Evolutionary conservation across 345 rosid genomes (phyloP), one percentile per base, ranked within the genome.

Genomic region (Kandelia obovata): DNA sequence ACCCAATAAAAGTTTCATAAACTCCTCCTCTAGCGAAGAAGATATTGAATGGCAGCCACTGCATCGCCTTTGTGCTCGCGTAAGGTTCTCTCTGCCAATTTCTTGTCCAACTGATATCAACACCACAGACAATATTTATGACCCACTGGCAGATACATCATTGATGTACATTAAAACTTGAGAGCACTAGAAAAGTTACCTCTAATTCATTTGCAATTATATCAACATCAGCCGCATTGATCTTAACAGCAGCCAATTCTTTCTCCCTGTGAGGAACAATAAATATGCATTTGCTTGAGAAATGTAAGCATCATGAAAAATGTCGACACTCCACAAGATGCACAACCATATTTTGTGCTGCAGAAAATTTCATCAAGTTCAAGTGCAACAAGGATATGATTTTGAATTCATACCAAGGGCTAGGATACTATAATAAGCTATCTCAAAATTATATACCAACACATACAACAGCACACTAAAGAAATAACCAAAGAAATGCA

Each of bases 11-110:
- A 61, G 31, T 55, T 73, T 17, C 21, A 30, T 20, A 11, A 10
- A 25, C 28, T 0, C 27, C 49, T 63, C 53, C 71, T 57, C 79
- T 79, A 64, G 76, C 68, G 88, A 78, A 95, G 93, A 83, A 95
- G 75, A 65, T 83, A 84, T 27, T 90, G 85, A 59, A 91, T 88
- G 2, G 99, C 98, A 82, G 99, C 89, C 58, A 95, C 96, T 1
- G 98, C 98, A 74, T 87, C 94, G 2, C 98, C 99, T 71, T 92
- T 95, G 82, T 88, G 96, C 86, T 95, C 99, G 3, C 96, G 84
- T 49, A 90, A 78, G 57, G 97, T 92, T 79, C 93, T 88, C 85
- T 92, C 99, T 34, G 91, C 99, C 28, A 95, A 87, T 74, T 83
- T 89, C 79, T 80, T 92, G 74, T 92, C 97, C 87, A 92, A 72